phyloP scores from a whole-genome alignment of 352 stramenopile species.

The Phytophthora fragariaefolia region DNA sequence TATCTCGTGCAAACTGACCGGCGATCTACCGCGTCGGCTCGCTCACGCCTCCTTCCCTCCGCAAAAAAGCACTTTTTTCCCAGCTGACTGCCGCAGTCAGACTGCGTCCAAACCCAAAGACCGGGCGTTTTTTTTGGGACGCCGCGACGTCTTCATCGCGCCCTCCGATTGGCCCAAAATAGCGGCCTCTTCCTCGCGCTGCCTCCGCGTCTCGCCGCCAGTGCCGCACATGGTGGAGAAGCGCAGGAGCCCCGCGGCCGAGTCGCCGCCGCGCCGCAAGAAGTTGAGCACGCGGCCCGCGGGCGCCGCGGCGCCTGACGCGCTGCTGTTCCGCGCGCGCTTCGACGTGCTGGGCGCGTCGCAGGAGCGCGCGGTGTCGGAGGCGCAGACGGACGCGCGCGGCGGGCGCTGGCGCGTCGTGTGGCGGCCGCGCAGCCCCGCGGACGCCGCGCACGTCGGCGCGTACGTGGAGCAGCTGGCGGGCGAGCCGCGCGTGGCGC shows the following conservation, averaged over 20 bases:
- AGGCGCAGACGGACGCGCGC: slow-evolving; percentile 40
- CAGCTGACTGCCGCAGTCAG: too few species aligned
- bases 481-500: not conserved
- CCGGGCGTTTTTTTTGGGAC: too few species aligned
- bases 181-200: too few species aligned
- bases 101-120: too few species aligned
- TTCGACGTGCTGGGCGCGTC: slow-evolving; percentile 65
- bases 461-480: slow-evolving; percentile 69
- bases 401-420: slow-evolving; percentile 64
- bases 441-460: slow-evolving; percentile 55
- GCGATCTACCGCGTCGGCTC: too few species aligned
- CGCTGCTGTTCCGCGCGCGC: slow-evolving; percentile 39
- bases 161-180: slow-evolving; percentile 41
- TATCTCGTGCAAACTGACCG: too few species aligned
- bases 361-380: slow-evolving; percentile 37
- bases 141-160: too few species aligned
- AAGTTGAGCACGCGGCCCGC: slow-evolving; percentile 28
- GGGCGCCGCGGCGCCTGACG: slow-evolving; percentile 12
- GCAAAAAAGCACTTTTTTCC: too few species aligned
- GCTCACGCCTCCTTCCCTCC: too few species aligned
- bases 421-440: slow-evolving; percentile 64
- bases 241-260: slow-evolving; percentile 41
- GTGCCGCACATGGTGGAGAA: slow-evolving; percentile 78
- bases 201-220: too few species aligned
- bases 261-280: slow-evolving; percentile 39